Percentiles rank a stretch among this genome's conserved stretches.
Conservation (phyloP, 2,329 filamentous ascomycete species). For the Calonectria pseudoturangicola region DNA sequence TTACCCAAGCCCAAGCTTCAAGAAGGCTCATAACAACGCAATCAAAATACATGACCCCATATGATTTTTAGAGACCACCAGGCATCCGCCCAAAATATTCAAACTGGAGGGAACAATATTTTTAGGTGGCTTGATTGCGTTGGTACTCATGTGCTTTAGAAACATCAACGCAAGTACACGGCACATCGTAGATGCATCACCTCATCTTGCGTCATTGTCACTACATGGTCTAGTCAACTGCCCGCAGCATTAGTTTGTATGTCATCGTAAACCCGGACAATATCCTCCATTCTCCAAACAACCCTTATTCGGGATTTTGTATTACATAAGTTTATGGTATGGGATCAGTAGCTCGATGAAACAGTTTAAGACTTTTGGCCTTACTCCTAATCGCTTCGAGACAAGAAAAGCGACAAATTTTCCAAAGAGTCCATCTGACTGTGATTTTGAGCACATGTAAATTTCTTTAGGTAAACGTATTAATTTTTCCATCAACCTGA, state of each 20-base stretch:
- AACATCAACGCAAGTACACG: not conserved
- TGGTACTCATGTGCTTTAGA: not conserved
- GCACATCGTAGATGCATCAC: conserved; percentile 36
- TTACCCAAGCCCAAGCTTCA: not conserved
- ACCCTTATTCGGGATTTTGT: not conserved
- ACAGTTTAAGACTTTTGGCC: not conserved
- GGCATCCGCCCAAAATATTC: not conserved
- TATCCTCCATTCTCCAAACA: not conserved
- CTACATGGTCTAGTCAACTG: conserved; percentile 1
- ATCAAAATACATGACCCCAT: not conserved
- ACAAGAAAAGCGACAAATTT: too few relatives aligned
- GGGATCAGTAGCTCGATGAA: not conserved
- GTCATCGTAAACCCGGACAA: not conserved
- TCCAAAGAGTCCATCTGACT: too few relatives aligned
- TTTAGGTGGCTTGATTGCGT: not conserved
- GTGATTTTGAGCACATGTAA: not conserved
- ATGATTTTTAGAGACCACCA: not conserved
- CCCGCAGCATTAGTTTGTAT: not conserved
- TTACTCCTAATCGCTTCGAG: not conserved
- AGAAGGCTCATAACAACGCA: too few relatives aligned
- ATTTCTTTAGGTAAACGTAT: not conserved
- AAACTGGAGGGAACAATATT: not conserved
- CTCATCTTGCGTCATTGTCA: conserved; percentile 40
- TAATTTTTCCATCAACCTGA: too few relatives aligned
- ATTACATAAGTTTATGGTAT: not conserved